These are phyloP conservation scores for Colletotrichum spaethianum DNA, from an alignment of 2,329 filamentous ascomycete genomes.

Conservation along the genomic window DNA sequence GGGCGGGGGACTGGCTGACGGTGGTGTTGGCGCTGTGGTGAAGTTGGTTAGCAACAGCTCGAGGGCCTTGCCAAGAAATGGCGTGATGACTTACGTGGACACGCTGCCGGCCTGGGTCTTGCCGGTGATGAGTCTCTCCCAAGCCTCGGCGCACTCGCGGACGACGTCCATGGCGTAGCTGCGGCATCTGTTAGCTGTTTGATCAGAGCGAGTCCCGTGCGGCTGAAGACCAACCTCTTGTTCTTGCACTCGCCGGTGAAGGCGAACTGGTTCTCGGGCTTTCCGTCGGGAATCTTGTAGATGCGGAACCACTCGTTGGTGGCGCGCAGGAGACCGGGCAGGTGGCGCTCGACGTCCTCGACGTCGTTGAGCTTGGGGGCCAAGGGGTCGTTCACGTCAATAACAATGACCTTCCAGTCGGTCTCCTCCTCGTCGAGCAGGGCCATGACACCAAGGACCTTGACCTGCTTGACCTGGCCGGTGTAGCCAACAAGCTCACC, in stretches of 20 bases:
- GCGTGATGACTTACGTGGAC: constrained; percentile 76
- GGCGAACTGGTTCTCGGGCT: constrained; percentile 99
- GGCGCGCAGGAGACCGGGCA: constrained; percentile 94
- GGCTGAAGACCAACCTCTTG: constrained; percentile 78
- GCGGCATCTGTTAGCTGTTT: constrained; percentile 26
- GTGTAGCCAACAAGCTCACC: constrained; percentile 97
- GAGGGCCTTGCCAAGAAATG: constrained; percentile 37
- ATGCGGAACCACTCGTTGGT: constrained; percentile 99
- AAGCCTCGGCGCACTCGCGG: constrained; percentile 95
- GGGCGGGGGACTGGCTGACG: constrained; percentile 80
- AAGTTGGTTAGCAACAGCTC: constrained; percentile 48
- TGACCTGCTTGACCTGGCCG: constrained; percentile 99
- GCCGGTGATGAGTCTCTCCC: constrained; percentile 95
- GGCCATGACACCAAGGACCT: constrained; percentile 99
- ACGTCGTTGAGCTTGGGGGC: constrained; percentile 98
- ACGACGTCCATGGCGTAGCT: constrained; percentile 96
- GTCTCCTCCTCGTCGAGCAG: constrained; percentile 99
- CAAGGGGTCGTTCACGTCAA: constrained; percentile 97
- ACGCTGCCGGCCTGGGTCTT: constrained; percentile 85
- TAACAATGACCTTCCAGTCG: constrained; percentile 99
- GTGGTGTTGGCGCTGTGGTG: constrained; percentile 83
- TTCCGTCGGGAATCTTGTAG: constrained; percentile 99
- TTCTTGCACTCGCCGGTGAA: constrained; percentile 99
- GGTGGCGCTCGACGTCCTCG: constrained; percentile 98
- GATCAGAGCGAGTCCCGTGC: background rate